Evolutionary conservation across 805 yeast genomes (phyloP).

Genomic region (Brettanomyces nanus): DNA sequence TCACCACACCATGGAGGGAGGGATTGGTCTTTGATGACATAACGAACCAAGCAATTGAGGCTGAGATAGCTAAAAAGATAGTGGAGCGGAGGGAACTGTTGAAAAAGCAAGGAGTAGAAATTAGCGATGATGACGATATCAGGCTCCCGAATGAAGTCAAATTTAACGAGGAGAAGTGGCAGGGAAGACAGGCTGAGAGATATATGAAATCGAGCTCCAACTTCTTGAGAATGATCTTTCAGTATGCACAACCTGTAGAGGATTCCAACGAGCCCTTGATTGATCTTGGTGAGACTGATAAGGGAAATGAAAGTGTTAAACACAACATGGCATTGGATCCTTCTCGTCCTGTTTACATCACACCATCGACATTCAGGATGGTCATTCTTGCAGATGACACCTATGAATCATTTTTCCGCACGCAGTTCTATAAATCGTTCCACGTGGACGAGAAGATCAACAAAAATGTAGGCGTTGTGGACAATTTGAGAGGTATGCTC

Average conservation of each 20-base stretch:
- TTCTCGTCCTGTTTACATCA: slow-evolving; percentile 61
- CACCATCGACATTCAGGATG: slow-evolving; percentile 88
- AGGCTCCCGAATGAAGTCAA: slow-evolving; percentile 50
- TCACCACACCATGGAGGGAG: slow-evolving; percentile 83
- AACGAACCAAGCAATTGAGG: slow-evolving; percentile 56
- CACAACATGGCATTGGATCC: slow-evolving; percentile 85
- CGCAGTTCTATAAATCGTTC: slow-evolving; percentile 57
- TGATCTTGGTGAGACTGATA: slow-evolving; percentile 6
- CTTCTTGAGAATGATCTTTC: slow-evolving; percentile 81
- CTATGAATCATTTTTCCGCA: slow-evolving; percentile 73
- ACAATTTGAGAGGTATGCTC: slow-evolving; percentile 76
- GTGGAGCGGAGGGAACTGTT: slow-evolving; percentile 30
- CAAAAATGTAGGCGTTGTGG: slow-evolving; percentile 27
- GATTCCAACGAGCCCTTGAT: slow-evolving; percentile 33
- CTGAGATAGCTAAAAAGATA: slow-evolving; percentile 58
- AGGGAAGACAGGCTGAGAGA: slow-evolving; percentile 61
- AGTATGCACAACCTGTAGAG: slow-evolving; percentile 72
- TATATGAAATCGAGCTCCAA: slow-evolving; percentile 81
- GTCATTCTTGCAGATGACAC: slow-evolving; percentile 91
- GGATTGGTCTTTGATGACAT: slow-evolving; percentile 55
- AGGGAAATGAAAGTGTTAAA: slow-evolving; percentile 25
- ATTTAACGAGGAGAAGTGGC: slow-evolving; percentile 56
- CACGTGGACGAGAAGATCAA: slow-evolving; percentile 53
- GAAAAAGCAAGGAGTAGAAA: slow-evolving; percentile 24
- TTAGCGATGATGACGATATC: slow-evolving; percentile 31